Conservation (phyloP, 2,329 filamentous ascomycete genomes). For the Diaporthe citrichinensis region DNA sequence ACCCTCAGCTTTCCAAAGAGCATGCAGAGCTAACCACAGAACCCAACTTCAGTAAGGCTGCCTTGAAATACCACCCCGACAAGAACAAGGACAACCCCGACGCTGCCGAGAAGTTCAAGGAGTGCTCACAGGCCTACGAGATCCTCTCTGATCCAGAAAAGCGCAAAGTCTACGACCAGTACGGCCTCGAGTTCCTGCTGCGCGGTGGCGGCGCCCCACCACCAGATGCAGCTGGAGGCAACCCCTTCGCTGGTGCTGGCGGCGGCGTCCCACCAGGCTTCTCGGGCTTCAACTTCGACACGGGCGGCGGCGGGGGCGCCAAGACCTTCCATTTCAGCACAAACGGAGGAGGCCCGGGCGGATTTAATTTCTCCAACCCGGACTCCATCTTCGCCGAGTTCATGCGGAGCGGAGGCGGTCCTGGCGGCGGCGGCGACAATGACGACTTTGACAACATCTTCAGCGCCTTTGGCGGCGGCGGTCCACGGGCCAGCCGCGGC, state of each 20-base stretch:
- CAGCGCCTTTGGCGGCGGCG: conserved; percentile 60
- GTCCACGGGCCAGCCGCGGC: conserved; percentile 51
- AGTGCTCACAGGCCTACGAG: conserved; percentile 97
- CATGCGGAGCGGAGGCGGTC: conserved; percentile 70
- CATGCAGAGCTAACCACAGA: conserved; percentile 52
- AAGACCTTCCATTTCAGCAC: conserved; percentile 77
- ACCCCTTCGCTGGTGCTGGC: conserved; percentile 72
- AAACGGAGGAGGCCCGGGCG: conserved; percentile 65
- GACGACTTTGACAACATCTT: conserved; percentile 70
- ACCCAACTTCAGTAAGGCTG: conserved; percentile 75
- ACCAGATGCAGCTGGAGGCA: conserved; percentile 69
- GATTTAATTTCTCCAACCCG: conserved; percentile 88
- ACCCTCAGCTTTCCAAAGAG: background rate
- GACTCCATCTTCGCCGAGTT: conserved; percentile 91
- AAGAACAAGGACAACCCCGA: conserved; percentile 95
- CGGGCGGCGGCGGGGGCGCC: conserved; percentile 60
- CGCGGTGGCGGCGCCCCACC: conserved; percentile 81
- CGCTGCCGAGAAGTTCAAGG: conserved; percentile 96
- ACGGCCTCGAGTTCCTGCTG: conserved; percentile 91
- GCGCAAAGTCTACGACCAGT: conserved; percentile 94
- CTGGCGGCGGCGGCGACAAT: conserved; percentile 57
- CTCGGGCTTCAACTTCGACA: conserved; percentile 64
- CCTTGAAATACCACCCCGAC: conserved; percentile 94
- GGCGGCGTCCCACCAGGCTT: conserved; percentile 71
- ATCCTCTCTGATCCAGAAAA: conserved; percentile 98